Evolutionary conservation across 2,329 filamentous ascomycete species (phyloP), one percentile per base, ranked within the genome.

Genomic region (Grosmannia huntii): DNA sequence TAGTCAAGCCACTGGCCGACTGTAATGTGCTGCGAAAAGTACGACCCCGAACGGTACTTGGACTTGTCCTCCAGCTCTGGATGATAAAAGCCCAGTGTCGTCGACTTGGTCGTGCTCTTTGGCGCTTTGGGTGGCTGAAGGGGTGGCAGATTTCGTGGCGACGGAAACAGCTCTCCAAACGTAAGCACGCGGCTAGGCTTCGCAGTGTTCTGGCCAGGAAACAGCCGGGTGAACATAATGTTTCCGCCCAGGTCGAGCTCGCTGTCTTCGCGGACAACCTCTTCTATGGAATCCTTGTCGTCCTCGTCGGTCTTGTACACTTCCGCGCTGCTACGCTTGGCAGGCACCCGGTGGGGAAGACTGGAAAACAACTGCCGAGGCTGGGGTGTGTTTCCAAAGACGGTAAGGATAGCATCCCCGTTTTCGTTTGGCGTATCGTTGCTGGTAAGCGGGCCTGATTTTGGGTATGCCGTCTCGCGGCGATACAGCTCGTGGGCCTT

Each of bases 331-430:
- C 16, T 11, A 16, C 64, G 60, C 23, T 63, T 61, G 9, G 63
- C 63, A 7, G 66, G 62, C 28, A 72, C 61, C 14, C 75, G 72
- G 57, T 80, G 76, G 63, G 87, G 88, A 55, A 96, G 75, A 69
- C 91, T 95, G 4, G 92, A 95, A 69, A 94, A 96, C 4, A 96
- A 75, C 60, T 92, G 87, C 64, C 84, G 86, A 41, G 87, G 80
- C 52, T 84, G 83, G 1, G 85, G 83, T 48, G 87, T 87, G 64
- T 84, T 87, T 57, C 89, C 90, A 64, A 84, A 85, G 1, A 95
- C 75, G 0, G 89, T 92, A 59, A 96, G 75, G 6, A 92, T 85
- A 19, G 59, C 56, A 71, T 63, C 79, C 69, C 63, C 75, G 21
- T 53, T 27, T 52, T 58, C 51, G 56, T 54, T 33, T 36, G 53